phyloP scores from a whole-genome alignment of 768 basidiomycete genomes.

The Mycena venus region DNA sequence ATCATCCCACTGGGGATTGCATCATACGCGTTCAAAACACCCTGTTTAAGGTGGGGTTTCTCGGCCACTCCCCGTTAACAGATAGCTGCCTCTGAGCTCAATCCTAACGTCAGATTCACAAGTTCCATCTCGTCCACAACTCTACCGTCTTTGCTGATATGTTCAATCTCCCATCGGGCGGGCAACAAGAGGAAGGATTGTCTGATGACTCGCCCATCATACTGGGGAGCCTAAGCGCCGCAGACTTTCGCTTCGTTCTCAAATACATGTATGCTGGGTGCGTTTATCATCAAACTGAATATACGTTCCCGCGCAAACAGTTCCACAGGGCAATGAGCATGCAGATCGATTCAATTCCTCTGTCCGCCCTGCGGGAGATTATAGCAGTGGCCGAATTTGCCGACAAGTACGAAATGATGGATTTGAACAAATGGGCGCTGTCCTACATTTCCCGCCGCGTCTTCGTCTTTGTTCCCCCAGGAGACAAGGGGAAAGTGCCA shows the following conservation, averaged over 20 bases:
- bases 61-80: background rate
- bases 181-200: background rate
- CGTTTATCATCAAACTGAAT: background rate
- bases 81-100: background rate
- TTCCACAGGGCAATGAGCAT: background rate
- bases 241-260: background rate
- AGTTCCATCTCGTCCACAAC: background rate
- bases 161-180: background rate
- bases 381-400: background rate
- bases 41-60: background rate
- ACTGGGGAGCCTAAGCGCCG: background rate
- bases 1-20: background rate
- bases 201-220: conserved; percentile 13
- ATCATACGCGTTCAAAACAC: background rate
- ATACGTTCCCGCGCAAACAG: background rate
- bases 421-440: background rate
- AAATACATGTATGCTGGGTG: conserved; percentile 11
- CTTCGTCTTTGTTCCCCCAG: background rate
- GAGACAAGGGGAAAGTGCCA: background rate
- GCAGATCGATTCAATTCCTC: background rate
- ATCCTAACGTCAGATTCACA: background rate
- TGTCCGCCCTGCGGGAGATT: background rate
- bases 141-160: background rate
- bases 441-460: background rate
- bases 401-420: background rate